Conservation (phyloP, 2,329 filamentous ascomycete species). For the Elsinoe arachidis region DNA sequence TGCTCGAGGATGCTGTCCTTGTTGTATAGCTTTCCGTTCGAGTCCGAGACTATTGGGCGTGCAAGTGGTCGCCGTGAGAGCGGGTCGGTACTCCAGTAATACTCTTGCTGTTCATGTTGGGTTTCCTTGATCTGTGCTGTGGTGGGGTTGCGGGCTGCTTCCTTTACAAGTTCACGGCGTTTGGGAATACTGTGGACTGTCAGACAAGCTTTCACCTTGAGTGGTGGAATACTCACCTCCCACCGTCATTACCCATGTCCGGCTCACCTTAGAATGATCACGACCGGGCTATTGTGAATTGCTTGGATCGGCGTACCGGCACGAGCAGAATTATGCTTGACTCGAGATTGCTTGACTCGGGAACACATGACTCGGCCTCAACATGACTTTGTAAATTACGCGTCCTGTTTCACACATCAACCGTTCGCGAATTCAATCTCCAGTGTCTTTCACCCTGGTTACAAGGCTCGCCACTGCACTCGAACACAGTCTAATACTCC, state of each 20-base stretch:
- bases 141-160: conserved; percentile 74
- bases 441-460: too few relatives aligned
- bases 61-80: conserved; percentile 71
- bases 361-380: too few relatives aligned
- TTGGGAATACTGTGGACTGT: conserved; percentile 63
- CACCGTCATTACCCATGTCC: conserved; percentile 52
- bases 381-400: too few relatives aligned
- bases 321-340: too few relatives aligned
- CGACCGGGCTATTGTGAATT: too few relatives aligned
- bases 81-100: conserved; percentile 80
- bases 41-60: conserved; percentile 74
- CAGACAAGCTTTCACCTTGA: background rate
- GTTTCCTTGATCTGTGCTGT: conserved; percentile 82
- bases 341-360: too few relatives aligned
- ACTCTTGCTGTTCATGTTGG: conserved; percentile 72
- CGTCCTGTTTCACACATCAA: too few relatives aligned
- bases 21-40: conserved; percentile 78
- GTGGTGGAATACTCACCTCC: conserved; percentile 44
- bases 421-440: too few relatives aligned
- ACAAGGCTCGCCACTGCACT: too few relatives aligned
- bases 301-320: too few relatives aligned
- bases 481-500: too few relatives aligned
- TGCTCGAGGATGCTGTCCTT: conserved; percentile 79
- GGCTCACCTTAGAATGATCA: too few relatives aligned
- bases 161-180: conserved; percentile 90